Conservation (phyloP, 2,329 filamentous ascomycete species). For the Blumeria graminis region DNA sequence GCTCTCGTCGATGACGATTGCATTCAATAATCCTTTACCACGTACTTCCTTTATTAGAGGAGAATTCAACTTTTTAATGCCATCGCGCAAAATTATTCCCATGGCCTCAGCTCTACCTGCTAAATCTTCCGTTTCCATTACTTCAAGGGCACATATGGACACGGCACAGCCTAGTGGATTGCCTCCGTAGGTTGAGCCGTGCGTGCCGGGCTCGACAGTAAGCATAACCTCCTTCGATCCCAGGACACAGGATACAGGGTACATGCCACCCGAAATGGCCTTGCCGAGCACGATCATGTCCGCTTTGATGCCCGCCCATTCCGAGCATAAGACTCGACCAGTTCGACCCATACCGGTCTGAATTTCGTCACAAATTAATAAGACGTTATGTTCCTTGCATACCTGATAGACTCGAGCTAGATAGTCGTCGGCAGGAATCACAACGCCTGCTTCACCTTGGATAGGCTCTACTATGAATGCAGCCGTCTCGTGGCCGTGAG, state of each 20-base stretch:
- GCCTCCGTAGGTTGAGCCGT: slow-evolving; percentile 94
- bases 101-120: slow-evolving; percentile 59
- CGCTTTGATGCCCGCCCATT: slow-evolving; percentile 89
- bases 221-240: slow-evolving; percentile 82
- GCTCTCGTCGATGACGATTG: slow-evolving; percentile 81
- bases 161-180: slow-evolving; percentile 92
- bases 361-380: slow-evolving; percentile 95
- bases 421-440: slow-evolving; percentile 82
- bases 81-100: slow-evolving; percentile 62
- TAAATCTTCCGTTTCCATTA: slow-evolving; percentile 79
- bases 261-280: slow-evolving; percentile 95
- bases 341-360: slow-evolving; percentile 94
- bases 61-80: slow-evolving; percentile 48
- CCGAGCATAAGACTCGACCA: slow-evolving; percentile 74
- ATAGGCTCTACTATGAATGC: slow-evolving; percentile 93
- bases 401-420: slow-evolving; percentile 55
- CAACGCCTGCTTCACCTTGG: slow-evolving; percentile 89
- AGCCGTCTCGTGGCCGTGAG: slow-evolving; percentile 63
- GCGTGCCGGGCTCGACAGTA: slow-evolving; percentile 84
- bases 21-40: slow-evolving; percentile 86
- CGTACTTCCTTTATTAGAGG: slow-evolving; percentile 64
- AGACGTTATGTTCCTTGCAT: slow-evolving; percentile 85
- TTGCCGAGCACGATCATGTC: slow-evolving; percentile 90
- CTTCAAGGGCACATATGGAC: slow-evolving; percentile 80
- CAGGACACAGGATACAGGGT: slow-evolving; percentile 88